phyloP scores from a whole-genome alignment of 208 protist species.

The Trichomonas gallinae region DNA sequence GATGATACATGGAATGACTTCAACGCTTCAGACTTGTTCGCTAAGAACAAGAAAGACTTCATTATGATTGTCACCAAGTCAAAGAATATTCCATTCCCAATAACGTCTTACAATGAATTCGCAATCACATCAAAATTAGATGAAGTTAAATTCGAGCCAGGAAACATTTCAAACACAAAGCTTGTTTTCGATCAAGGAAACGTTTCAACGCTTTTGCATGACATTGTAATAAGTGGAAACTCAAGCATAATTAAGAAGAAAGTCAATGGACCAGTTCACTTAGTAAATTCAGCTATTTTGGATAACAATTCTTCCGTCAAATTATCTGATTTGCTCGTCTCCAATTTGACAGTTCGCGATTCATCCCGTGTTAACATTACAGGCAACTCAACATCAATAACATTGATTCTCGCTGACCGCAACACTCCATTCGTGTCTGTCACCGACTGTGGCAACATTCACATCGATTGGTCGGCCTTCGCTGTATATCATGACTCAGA shows the following conservation, averaged over 20 bases:
- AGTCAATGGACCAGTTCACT: not conserved
- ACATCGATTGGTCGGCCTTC: not conserved
- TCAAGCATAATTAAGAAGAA: not conserved
- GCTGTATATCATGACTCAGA: not conserved
- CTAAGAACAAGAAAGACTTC: not conserved
- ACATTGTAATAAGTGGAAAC: not conserved
- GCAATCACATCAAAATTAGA: not conserved
- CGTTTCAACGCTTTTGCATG: not conserved
- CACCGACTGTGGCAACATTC: not conserved
- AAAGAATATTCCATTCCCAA: not conserved
- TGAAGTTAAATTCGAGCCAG: not conserved
- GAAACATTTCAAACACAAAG: not conserved
- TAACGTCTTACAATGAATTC: not conserved
- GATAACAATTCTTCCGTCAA: not conserved
- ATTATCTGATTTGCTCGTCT: not conserved
- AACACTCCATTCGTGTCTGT: not conserved
- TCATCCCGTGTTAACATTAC: not conserved
- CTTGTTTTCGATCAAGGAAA: not conserved
- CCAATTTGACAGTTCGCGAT: not conserved
- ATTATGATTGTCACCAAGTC: not conserved
- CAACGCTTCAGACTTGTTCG: not conserved
- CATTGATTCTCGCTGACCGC: not conserved
- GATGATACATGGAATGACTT: not conserved
- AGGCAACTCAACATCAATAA: not conserved
- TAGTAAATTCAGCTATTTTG: not conserved